Evolutionary conservation across 306 rosid species (phyloP), one percentile per base, ranked within the genome.

Genomic region (barrel medic (Medicago truncatula)): DNA sequence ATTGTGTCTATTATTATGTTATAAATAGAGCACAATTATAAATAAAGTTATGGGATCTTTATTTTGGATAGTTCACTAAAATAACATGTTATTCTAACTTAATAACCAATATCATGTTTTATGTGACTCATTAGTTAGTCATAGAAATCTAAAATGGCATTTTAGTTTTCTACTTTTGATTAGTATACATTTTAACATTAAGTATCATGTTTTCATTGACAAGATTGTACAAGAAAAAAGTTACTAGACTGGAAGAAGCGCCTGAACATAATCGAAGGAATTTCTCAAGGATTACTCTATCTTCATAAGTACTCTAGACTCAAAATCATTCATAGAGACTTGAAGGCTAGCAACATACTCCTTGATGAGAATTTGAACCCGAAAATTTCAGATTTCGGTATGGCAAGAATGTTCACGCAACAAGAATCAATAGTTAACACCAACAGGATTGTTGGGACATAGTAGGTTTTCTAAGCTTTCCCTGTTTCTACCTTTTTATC

Each of bases 231-330:
- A 38, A 15, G 15, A 17, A 39, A 3, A 6, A 39, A 4, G 10
- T 39, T 65, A 5, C n/a, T 65, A 17, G 70, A 65, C 18, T 65
- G 70, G 52, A 65, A 41, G 9, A 40, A 40, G 6, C 52, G 70
- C 31, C 39, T 64, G 13, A 17, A 17, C 50, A 64, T 64, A 4
- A 64, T 64, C 39, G 50, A 64, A 39, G 70, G 70, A 39, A 64
- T 64, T 39, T 40, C 50, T 39, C 70, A 64, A 44, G 50, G 50
- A 44, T 1, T 44, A 44, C 50, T 44, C 50, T 44, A 64, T 52
- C 57, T 52, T 52, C 57, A 52, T 52, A 52, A 52, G 57, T 52
- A 52, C 21, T 44, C 50, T 11, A 44, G 50, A 44, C 50, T 44
- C 15, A 44, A 44, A 44, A 44, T 44, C 50, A 44, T 44, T 44